These are phyloP conservation scores for Dioszegia hungarica DNA, from an alignment of 768 basidiomycete genomes.

Conservation along the genomic window DNA sequence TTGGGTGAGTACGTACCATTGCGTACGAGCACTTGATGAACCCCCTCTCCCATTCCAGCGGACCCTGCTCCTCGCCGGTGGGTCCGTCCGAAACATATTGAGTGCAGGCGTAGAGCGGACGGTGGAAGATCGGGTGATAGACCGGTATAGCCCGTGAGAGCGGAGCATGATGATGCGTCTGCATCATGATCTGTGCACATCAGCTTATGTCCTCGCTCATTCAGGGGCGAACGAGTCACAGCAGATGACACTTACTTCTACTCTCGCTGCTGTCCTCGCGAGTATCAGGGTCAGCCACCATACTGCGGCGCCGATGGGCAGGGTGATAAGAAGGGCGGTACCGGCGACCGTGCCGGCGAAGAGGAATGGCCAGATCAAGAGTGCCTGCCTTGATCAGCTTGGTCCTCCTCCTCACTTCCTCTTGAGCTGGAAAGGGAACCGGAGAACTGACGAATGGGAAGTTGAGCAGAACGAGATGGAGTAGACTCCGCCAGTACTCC, in stretches of 20 bases:
- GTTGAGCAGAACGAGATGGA: slow-evolving; percentile 43
- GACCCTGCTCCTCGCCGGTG: background rate
- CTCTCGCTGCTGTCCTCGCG: slow-evolving; percentile 41
- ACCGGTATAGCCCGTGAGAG: slow-evolving; percentile 13
- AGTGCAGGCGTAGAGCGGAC: slow-evolving; percentile 5
- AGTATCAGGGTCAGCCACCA: slow-evolving; percentile 48
- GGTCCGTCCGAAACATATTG: slow-evolving; percentile 4
- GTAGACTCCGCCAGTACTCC: slow-evolving; percentile 38
- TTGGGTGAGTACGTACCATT: slow-evolving; percentile 46
- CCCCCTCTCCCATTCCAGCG: slow-evolving; percentile 39
- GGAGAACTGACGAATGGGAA: slow-evolving; percentile 43
- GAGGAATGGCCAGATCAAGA: slow-evolving; percentile 45
- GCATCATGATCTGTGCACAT: slow-evolving; percentile 39
- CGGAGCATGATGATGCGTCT: slow-evolving; percentile 29
- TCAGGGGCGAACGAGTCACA: no score
- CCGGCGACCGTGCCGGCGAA: slow-evolving; percentile 46
- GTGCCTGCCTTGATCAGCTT: slow-evolving; percentile 24
- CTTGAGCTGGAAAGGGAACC: background rate
- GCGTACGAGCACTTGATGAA: slow-evolving; percentile 47
- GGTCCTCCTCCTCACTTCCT: background rate
- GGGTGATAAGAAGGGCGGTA: slow-evolving; percentile 44
- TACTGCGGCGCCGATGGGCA: slow-evolving; percentile 44
- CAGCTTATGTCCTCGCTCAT: no score
- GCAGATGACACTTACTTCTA: slow-evolving; percentile 44
- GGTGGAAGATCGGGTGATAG: slow-evolving; percentile 45